These are phyloP conservation scores for Kluyveromyces dobzhanskii DNA, from an alignment of 805 yeast species.

Conservation along the genomic window DNA sequence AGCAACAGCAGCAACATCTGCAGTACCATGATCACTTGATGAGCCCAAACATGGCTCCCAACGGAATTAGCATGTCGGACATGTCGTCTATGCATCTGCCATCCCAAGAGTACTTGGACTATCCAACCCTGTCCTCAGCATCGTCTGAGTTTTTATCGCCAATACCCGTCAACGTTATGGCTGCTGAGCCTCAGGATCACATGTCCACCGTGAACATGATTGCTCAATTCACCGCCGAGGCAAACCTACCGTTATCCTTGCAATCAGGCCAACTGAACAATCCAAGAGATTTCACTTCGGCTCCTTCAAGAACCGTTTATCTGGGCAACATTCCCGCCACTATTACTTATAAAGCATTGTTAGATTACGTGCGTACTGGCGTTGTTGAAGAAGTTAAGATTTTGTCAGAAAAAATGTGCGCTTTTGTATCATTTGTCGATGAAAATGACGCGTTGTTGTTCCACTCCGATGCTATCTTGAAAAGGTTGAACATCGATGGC, in stretches of 20 bases:
- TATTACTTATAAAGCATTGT: slow-evolving; percentile 67
- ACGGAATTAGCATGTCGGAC: neutral
- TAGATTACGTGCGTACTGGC: slow-evolving; percentile 89
- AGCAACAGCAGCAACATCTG: neutral
- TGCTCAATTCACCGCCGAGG: slow-evolving; percentile 13
- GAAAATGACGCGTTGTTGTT: slow-evolving; percentile 82
- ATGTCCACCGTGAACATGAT: neutral
- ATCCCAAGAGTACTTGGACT: slow-evolving; percentile 3
- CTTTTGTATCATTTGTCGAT: slow-evolving; percentile 82
- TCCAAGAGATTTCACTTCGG: slow-evolving; percentile 31
- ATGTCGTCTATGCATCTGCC: slow-evolving; percentile 2
- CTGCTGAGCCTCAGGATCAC: neutral
- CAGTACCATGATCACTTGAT: neutral
- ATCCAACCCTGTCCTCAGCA: neutral
- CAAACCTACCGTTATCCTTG: slow-evolving; percentile 13
- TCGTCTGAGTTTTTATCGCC: slow-evolving; percentile 1
- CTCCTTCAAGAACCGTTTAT: slow-evolving; percentile 81
- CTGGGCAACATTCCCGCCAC: slow-evolving; percentile 83
- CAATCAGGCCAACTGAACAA: slow-evolving; percentile 14
- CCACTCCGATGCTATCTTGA: slow-evolving; percentile 87
- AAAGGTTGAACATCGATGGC: slow-evolving; percentile 70
- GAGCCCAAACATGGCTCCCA: neutral
- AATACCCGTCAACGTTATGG: neutral
- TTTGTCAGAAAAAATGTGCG: slow-evolving; percentile 80
- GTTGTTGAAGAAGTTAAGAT: slow-evolving; percentile 72